These are phyloP conservation scores for Diaporthe citriasiana DNA, from an alignment of 2,329 filamentous ascomycete species.

Conservation along the genomic window DNA sequence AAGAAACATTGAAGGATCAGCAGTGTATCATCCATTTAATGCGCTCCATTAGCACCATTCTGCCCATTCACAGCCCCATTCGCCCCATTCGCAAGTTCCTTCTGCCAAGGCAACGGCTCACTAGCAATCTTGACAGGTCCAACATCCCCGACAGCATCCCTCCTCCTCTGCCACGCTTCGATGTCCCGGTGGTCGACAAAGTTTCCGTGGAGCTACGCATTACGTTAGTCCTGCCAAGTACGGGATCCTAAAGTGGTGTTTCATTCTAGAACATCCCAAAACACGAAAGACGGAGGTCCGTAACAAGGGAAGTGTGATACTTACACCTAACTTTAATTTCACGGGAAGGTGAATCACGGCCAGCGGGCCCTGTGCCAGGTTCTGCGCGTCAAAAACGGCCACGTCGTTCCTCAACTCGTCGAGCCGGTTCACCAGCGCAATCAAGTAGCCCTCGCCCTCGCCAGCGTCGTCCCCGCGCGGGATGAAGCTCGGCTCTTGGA, in stretches of 20 bases:
- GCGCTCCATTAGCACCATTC: constrained; percentile 22
- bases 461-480: constrained; percentile 55
- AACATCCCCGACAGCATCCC: constrained; percentile 53
- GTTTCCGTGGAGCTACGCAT: constrained; percentile 60
- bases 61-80: constrained; percentile 9
- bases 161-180: constrained; percentile 57
- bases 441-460: constrained; percentile 66
- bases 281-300: no score
- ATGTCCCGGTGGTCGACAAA: constrained; percentile 59
- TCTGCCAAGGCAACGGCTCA: constrained; percentile 57
- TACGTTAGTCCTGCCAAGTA: no score
- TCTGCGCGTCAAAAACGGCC: constrained; percentile 58
- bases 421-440: constrained; percentile 61
- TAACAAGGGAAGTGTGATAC: no score
- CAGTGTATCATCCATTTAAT: neutral
- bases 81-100: constrained; percentile 19
- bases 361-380: constrained; percentile 55
- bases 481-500: constrained; percentile 69
- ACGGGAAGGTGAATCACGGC: constrained; percentile 58
- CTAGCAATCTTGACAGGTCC: constrained; percentile 55
- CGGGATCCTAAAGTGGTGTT: no score
- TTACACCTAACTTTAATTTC: constrained; percentile 57
- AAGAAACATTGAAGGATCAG: no score
- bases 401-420: constrained; percentile 61
- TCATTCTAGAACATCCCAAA: no score